These are phyloP conservation scores for Arabis hirsuta DNA, from an alignment of 345 rosid genomes.

Conservation along the genomic window DNA sequence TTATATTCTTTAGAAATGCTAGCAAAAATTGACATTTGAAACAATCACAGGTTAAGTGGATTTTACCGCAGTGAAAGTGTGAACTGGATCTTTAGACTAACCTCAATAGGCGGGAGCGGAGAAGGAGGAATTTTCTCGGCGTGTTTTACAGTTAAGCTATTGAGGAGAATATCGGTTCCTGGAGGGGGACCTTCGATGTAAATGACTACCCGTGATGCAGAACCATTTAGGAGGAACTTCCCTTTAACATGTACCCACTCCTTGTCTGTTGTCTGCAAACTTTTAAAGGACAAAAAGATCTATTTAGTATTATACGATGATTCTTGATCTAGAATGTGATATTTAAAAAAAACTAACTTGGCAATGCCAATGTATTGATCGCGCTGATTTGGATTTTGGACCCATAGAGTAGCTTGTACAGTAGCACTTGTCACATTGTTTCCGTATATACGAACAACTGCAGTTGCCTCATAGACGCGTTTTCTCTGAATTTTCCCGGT, in stretches of 20 bases:
- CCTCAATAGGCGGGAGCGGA: conserved; percentile 68
- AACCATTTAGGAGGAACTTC: conserved; percentile 83
- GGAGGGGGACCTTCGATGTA: conserved; percentile 92
- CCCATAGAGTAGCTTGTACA: conserved; percentile 73
- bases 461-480: conserved; percentile 65
- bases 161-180: conserved; percentile 82
- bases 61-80: conserved; percentile 59
- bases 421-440: conserved; percentile 57
- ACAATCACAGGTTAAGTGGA: background rate
- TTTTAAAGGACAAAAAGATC: conserved; percentile 46
- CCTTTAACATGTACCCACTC: conserved; percentile 80
- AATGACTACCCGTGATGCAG: conserved; percentile 66
- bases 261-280: conserved; percentile 79
- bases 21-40: background rate
- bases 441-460: conserved; percentile 74
- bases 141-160: conserved; percentile 66
- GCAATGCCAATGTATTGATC: conserved; percentile 81
- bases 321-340: conserved; percentile 38
- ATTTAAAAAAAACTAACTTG: conserved; percentile 50
- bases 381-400: conserved; percentile 64
- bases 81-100: conserved; percentile 67
- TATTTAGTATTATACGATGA: conserved; percentile 62
- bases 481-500: conserved; percentile 70
- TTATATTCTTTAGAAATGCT: background rate
- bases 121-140: conserved; percentile 76